A percentile compares a stretch with the other conserved stretches of the same genome.
Evolutionary conservation across 2,329 filamentous ascomycete species (phyloP).

Genomic region (Cryphonectria japonica): DNA sequence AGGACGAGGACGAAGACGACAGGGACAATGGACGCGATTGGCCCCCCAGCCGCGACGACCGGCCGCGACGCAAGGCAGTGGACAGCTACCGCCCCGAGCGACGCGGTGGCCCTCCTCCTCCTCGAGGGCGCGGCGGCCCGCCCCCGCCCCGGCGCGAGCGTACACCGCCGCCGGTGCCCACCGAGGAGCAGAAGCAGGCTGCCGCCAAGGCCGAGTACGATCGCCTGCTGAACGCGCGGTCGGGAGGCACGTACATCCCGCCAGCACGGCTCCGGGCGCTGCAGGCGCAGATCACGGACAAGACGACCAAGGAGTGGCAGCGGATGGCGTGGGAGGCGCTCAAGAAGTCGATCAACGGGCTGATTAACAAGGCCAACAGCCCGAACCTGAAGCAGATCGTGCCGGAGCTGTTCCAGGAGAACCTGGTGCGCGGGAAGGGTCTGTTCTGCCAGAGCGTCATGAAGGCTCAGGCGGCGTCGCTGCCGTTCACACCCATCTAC

Average conservation of each 20-base stretch:
- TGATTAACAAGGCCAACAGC: constrained; percentile 99
- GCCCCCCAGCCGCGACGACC: constrained; percentile 30
- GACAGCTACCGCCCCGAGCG: constrained; percentile 54
- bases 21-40: constrained; percentile 33
- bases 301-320: constrained; percentile 94
- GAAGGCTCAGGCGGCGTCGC: constrained; percentile 95
- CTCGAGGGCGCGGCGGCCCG: constrained; percentile 4
- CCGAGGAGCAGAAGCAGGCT: constrained; percentile 84
- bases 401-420: constrained; percentile 93
- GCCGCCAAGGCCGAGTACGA: constrained; percentile 91
- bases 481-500: constrained; percentile 96
- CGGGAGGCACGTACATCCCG: constrained; percentile 94
- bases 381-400: constrained; percentile 98
- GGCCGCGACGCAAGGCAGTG: constrained; percentile 47
- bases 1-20: constrained; percentile 27
- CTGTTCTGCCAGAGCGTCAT: constrained; percentile 95
- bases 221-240: constrained; percentile 88
- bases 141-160: constrained; percentile 35
- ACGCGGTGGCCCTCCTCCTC: constrained; percentile 8
- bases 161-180: constrained; percentile 49
- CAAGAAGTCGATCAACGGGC: constrained; percentile 97
- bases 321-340: constrained; percentile 98
- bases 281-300: constrained; percentile 96
- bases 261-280: constrained; percentile 87
- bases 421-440: constrained; percentile 86